Conservation (phyloP, 2,329 filamentous ascomycete genomes). For the Sphaerulina vaccinii region DNA sequence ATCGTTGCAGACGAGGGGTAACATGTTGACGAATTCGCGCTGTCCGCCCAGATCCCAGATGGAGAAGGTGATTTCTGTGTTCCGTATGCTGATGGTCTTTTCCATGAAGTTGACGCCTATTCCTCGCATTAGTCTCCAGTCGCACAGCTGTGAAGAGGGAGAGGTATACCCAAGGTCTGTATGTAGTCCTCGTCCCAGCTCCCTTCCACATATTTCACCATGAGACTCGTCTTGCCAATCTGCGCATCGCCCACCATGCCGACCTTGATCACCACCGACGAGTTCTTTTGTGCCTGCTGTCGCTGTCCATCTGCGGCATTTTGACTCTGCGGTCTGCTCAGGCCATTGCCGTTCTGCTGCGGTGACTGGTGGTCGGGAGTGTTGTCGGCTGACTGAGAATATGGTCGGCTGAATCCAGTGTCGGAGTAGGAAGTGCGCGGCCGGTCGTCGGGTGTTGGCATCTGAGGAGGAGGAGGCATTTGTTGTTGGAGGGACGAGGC, state of each 20-base stretch:
- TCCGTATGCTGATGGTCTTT: constrained; percentile 98
- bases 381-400: constrained; percentile 46
- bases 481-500: constrained; percentile 37
- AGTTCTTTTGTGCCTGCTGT: constrained; percentile 48
- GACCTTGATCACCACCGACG: constrained; percentile 93
- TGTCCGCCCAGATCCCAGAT: constrained; percentile 99
- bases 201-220: constrained; percentile 99
- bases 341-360: constrained; percentile 34
- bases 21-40: constrained; percentile 99
- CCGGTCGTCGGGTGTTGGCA: constrained; percentile 43
- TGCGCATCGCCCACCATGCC: constrained; percentile 99
- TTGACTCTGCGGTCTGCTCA: constrained; percentile 34
- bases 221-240: constrained; percentile 97
- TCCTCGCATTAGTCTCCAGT: too few species aligned
- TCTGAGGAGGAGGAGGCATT: background rate
- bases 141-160: too few species aligned
- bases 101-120: constrained; percentile 98
- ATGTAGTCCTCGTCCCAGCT: constrained; percentile 99
- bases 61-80: constrained; percentile 98
- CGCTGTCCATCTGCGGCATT: constrained; percentile 35
- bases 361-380: constrained; percentile 33
- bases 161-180: constrained; percentile 87
- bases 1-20: constrained; percentile 98
- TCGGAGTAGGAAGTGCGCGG: constrained; percentile 57
- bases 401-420: constrained; percentile 47